Conservation (phyloP, 2,329 filamentous ascomycete species). For the Calcarisporium arbuscula region DNA sequence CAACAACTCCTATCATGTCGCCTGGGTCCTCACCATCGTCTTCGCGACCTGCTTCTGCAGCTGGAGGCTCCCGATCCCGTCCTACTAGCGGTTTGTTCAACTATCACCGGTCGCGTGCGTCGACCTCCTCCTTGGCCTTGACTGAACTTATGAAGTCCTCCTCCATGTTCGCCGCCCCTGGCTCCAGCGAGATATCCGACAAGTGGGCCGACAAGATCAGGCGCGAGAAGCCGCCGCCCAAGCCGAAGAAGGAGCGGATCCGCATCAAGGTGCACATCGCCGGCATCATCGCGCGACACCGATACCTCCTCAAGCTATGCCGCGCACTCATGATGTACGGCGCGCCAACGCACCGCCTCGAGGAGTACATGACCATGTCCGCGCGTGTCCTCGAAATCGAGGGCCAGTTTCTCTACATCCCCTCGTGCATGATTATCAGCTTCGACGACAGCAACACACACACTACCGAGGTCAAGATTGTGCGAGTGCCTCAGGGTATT, state of each 20-base stretch:
- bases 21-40: constrained; percentile 33
- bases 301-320: constrained; percentile 79
- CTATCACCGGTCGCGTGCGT: constrained; percentile 33
- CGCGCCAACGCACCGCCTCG: constrained; percentile 82
- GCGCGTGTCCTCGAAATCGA: constrained; percentile 84
- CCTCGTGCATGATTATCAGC: constrained; percentile 89
- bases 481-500: constrained; percentile 61
- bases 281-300: constrained; percentile 69
- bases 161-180: constrained; percentile 43
- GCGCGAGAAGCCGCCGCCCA: constrained; percentile 26
- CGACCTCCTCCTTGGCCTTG: constrained; percentile 38
- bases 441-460: constrained; percentile 72
- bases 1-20: constrained; percentile 33
- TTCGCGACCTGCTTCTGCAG: constrained; percentile 33
- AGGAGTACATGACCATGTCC: constrained; percentile 89
- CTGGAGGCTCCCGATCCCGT: constrained; percentile 24
- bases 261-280: constrained; percentile 54
- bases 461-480: constrained; percentile 73
- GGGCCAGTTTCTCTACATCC: constrained; percentile 83
- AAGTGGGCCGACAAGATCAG: constrained; percentile 38
- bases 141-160: constrained; percentile 49
- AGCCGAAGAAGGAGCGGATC: constrained; percentile 30
- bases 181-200: constrained; percentile 36
- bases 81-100: constrained; percentile 34
- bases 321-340: constrained; percentile 84